Base-by-base conservation (phyloP, 805 yeast genomes). In the Pichia thaimueangensis region DNA sequence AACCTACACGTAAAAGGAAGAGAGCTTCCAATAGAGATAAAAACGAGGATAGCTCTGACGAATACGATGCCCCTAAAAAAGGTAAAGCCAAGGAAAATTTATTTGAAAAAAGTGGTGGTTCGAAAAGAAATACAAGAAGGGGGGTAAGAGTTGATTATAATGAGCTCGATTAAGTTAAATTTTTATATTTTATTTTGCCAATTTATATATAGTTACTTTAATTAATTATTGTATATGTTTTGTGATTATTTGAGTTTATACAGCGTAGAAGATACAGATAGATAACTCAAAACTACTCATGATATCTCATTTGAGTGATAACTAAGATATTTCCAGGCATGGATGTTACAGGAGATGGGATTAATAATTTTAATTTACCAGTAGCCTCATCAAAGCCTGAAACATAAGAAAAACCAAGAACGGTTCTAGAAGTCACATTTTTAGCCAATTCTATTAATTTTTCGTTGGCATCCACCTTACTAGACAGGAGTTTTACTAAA, bases 331-430 rank as follows among this genome's bases (percentile, higher is more conserved):
- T 76, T 21, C 79, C 71, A 0, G 98, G 98, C 20, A 89, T 65
- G 31, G 81, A 65, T 21, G 56, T 67, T 1, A 95, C 94, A 2
- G 96, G 96, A 5, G 86, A 82, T 0, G 99, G 97, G 47, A 88
- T 69, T 47, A 91, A 67, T 8, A 93, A 69, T 54, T 81, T 81
- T 42, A 86, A 56, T 51, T 76, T 82, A 13, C 74, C 71, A 54
- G 80, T 81, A 13, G 75, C 65, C 49, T 91, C 97, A 55, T 89
- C 95, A 37, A 57, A 55, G 25, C 59, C 50, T 9, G 72, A 63
- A 5, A 79, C 76, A 48, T 86, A 82, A 3, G 82, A 85, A 62
- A 78, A 91, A 0, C 98, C 97, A 49, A 86, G 57, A 0, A 86
- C 80, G 39, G 55, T 47, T 30, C 46, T 53, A 12, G 39, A 38